A percentile compares a stretch with the other conserved stretches of the same genome.
phyloP scores from a whole-genome alignment of 164 flowering plant species.

The Annona squamosa region DNA sequence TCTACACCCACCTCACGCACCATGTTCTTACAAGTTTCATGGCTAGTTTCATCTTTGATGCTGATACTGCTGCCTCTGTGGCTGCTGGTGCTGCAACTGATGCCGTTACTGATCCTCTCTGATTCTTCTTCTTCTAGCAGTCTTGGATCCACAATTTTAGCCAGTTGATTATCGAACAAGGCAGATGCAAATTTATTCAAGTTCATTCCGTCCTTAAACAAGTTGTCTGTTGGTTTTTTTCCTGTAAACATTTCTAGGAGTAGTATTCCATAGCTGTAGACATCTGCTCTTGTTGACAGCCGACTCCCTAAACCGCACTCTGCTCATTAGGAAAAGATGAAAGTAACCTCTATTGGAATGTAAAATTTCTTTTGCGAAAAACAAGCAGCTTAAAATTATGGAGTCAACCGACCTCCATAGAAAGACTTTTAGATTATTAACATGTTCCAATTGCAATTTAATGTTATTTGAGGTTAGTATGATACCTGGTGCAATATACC shows the following conservation, averaged over 20 bases:
- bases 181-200: neutral
- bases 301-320: slow-evolving; percentile 23
- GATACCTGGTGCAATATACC: slow-evolving; percentile 8
- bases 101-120: neutral
- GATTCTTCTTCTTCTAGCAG: neutral
- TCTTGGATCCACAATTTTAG: neutral
- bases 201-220: slow-evolving; percentile 6
- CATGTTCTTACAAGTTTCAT: neutral
- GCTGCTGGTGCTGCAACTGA: neutral
- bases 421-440: neutral
- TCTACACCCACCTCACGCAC: neutral
- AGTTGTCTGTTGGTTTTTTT: slow-evolving; percentile 5
- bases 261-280: slow-evolving; percentile 27
- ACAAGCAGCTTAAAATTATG: neutral
- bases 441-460: neutral
- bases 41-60: neutral
- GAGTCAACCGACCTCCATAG: neutral
- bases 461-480: neutral
- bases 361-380: neutral
- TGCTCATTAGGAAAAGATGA: slow-evolving; percentile 2
- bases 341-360: neutral
- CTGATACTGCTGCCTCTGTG: no score
- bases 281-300: slow-evolving; percentile 20
- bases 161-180: neutral
- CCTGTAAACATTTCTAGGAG: slow-evolving; percentile 15